These are phyloP conservation scores for Helminthosporium solani DNA, from an alignment of 2,329 filamentous ascomycete species.

Conservation along the genomic window DNA sequence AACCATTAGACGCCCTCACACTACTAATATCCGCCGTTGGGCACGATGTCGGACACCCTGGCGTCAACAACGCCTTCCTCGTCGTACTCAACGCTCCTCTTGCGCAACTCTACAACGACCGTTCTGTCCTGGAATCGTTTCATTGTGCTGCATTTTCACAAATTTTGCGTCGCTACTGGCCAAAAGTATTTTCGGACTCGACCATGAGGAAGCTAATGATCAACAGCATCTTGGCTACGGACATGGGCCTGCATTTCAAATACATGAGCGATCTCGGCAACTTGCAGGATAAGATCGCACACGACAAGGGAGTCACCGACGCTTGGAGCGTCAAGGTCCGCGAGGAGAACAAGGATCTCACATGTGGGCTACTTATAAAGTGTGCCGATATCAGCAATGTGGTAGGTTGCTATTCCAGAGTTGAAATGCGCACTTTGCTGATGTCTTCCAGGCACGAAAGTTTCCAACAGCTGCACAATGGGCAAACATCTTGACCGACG, in stretches of 20 bases:
- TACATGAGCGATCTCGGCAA: conserved; percentile 90
- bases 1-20: conserved; percentile 83
- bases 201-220: conserved; percentile 90
- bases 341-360: conserved; percentile 74
- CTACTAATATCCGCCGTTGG: conserved; percentile 94
- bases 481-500: conserved; percentile 92
- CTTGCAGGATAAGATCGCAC: conserved; percentile 73
- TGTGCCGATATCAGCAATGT: conserved; percentile 99
- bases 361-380: conserved; percentile 93
- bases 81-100: conserved; percentile 88
- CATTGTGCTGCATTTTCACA: conserved; percentile 97
- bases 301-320: conserved; percentile 62
- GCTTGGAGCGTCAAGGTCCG: conserved; percentile 75
- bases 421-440: conserved; percentile 4
- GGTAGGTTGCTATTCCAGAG: conserved; percentile 58
- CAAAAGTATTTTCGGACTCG: conserved; percentile 72
- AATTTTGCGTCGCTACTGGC: conserved; percentile 91
- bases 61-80: conserved; percentile 96
- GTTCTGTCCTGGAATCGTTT: conserved; percentile 93
- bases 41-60: conserved; percentile 95
- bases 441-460: conserved; percentile 66
- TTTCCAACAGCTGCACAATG: conserved; percentile 81
- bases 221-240: conserved; percentile 93
- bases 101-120: conserved; percentile 94
- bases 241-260: conserved; percentile 96